Evolutionary conservation across 1,284 basidiomycete species (phyloP), one percentile per base, ranked within the genome.

Genomic region (Filobasidium uniguttulatum): DNA sequence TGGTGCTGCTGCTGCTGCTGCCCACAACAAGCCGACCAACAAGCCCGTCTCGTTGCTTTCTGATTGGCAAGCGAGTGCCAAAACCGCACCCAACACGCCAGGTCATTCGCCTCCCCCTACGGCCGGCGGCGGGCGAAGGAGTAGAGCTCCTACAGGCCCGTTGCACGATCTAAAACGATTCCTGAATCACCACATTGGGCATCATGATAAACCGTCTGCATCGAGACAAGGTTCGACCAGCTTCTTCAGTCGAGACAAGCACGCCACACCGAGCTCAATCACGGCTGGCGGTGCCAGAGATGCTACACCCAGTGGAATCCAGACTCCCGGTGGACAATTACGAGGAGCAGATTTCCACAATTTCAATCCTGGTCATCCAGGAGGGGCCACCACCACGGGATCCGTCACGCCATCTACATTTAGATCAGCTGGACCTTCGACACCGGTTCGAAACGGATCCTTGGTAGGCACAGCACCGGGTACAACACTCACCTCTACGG

Each of bases 91-190:
- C 1, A 62, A 60, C 26, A 61, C 59, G 10, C 67, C 67, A 2
- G 60, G 62, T 30, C 57, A 54, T 0, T 65, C 65, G n/a, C 67
- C 67, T 0, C 58, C 59, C 12, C 51, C 51, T 20, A 60, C 59
- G 5, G 46, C 62, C 8, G 57, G 62, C 36, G 59, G 65, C 17
- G 71, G 71, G 3, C 61, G 71, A 38, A 62, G 64, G 38, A 37
- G 63, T 7, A 68, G 68, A 53, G 63, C 71, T 36, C 70, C 72
- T 56, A 50, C 59, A 12, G 73, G 85, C 0, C 82, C 86, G 3
- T 75, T 94, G 45, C 80, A 85, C 68, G 89, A 93, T 67, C 78
- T 94, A 59, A 87, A 87, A 63, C 83, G 88, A 28, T 91, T 93
- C 73, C 76, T 93, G 55, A 85, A 90, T 69, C 79, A 85, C 68